phyloP scores from a whole-genome alignment of 441 rosid genomes.

The Pelargonium myrrhifolium region DNA sequence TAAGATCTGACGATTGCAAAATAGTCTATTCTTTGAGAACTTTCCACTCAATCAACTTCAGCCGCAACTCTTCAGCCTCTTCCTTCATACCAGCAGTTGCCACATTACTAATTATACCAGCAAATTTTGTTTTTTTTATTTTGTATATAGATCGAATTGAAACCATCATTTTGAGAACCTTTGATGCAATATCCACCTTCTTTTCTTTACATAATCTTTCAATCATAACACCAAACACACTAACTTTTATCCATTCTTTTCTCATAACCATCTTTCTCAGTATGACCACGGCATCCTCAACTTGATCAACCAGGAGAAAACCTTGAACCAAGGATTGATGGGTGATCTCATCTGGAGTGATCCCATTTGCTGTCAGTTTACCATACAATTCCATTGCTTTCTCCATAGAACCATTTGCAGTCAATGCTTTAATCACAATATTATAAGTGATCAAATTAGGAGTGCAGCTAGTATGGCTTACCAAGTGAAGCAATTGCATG shows the following conservation, averaged over 20 bases:
- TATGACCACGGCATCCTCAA: slow-evolving; percentile 50
- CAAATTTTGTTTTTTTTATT: slow-evolving; percentile 42
- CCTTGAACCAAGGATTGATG: slow-evolving; percentile 67
- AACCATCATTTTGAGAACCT: slow-evolving; percentile 65
- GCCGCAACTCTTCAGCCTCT: slow-evolving; percentile 50
- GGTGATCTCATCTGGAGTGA: slow-evolving; percentile 64
- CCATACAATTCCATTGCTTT: slow-evolving; percentile 44
- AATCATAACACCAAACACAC: slow-evolving; percentile 47
- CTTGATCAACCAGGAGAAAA: slow-evolving; percentile 37
- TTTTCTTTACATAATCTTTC: slow-evolving; percentile 45
- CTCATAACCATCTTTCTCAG: slow-evolving; percentile 46
- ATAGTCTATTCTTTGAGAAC: slow-evolving; percentile 25
- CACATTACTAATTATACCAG: slow-evolving; percentile 38
- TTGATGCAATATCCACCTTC: slow-evolving; percentile 57
- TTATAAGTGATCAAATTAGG: slow-evolving; percentile 69
- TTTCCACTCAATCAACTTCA: slow-evolving; percentile 41
- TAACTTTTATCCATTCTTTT: slow-evolving; percentile 37
- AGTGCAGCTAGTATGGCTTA: slow-evolving; percentile 38
- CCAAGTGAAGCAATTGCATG: slow-evolving; percentile 38
- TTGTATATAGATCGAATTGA: slow-evolving; percentile 28
- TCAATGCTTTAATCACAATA: slow-evolving; percentile 57
- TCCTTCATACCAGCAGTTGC: slow-evolving; percentile 60
- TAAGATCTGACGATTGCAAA: background rate
- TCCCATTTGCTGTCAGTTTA: slow-evolving; percentile 47
- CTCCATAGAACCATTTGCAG: slow-evolving; percentile 42